Evolutionary conservation across 192 early-diverging fungal genomes (phyloP), one percentile per base, ranked within the genome.

Genomic region (Lobosporangium transversale): DNA sequence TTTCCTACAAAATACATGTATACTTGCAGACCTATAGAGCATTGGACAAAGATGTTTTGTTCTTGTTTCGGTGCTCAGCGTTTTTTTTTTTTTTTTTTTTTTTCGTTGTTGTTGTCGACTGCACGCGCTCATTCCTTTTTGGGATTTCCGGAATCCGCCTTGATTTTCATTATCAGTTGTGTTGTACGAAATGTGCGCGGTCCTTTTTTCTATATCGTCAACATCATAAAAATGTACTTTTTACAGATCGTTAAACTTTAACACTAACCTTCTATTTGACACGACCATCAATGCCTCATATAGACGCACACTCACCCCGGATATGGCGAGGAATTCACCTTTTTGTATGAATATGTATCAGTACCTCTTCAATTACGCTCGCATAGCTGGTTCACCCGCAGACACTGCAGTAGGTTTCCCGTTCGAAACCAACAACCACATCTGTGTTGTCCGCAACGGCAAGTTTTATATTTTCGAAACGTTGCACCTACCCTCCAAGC

Each of bases 321-420:
- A 94, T 79, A 88, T 80, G 79, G 86, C 88, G 26, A 86, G 88
- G 48, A 85, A 84, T 47, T 84, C 83, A 21, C 83, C 91, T 1
- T 89, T 95, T 58, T 93, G 89, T 75, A 89, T 89, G 87, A 84
- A 91, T 68, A 93, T 94, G 84, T 95, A 94, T 83, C 84, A 89
- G 67, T 94, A 88, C 74, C 79, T 94, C 79, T 95, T 94, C 85
- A 93, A 91, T 68, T 86, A 90, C 31, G 87, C 86, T 51, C 90
- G 94, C 33, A 90, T 94, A 58, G 88, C 94, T 2, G 84, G 84
- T 58, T 82, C 85, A 7, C 79, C 84, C 5, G 81, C 79, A 30
- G 94, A 95, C 81, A 81, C 81, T 53, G 93, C 91, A 27, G 81
- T 87, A 20, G 81, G 80, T 21, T 84, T 82, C 32, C 82, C 91